Evolutionary conservation across 148 eudicot genomes (phyloP).

Genomic region (Arbutus unedo): DNA sequence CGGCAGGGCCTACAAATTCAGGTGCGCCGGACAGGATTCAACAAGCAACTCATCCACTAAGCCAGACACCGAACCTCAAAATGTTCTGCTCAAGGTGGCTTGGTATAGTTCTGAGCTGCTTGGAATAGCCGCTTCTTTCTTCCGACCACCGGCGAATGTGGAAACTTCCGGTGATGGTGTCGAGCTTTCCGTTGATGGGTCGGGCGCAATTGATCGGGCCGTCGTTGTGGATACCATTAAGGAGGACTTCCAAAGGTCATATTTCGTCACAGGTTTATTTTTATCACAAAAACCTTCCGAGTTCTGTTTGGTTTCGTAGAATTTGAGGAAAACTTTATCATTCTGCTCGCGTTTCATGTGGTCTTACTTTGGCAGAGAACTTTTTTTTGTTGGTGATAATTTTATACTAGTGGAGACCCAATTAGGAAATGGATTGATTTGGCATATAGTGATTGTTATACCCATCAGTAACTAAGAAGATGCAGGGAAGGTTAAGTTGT

Average conservation of each 20-base stretch:
- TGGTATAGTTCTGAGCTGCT: conserved; percentile 95
- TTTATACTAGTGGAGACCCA: background rate
- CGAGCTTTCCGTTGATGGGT: conserved; percentile 41
- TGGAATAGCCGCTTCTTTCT: conserved; percentile 74
- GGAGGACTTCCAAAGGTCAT: conserved; percentile 72
- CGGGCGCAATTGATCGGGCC: conserved; percentile 56
- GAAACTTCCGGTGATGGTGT: conserved; percentile 15
- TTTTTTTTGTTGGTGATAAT: background rate
- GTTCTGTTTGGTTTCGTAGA: background rate
- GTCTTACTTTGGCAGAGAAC: background rate
- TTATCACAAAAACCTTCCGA: background rate
- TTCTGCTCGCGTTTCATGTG: background rate
- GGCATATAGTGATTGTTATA: background rate
- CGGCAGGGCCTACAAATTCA: conserved; percentile 28
- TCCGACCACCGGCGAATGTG: conserved; percentile 44
- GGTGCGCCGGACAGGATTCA: conserved; percentile 28
- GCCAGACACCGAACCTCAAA: conserved; percentile 50
- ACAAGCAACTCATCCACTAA: conserved; percentile 30
- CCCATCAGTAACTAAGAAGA: background rate
- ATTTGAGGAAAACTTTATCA: background rate
- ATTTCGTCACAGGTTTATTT: conserved; percentile 79
- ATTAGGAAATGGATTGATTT: background rate
- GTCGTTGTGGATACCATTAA: conserved; percentile 70
- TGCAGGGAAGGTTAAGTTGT: background rate
- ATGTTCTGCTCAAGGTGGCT: conserved; percentile 71